Base-by-base conservation (phyloP, 1,284 basidiomycete species). In the Microbotryum silenes-acaulis region DNA sequence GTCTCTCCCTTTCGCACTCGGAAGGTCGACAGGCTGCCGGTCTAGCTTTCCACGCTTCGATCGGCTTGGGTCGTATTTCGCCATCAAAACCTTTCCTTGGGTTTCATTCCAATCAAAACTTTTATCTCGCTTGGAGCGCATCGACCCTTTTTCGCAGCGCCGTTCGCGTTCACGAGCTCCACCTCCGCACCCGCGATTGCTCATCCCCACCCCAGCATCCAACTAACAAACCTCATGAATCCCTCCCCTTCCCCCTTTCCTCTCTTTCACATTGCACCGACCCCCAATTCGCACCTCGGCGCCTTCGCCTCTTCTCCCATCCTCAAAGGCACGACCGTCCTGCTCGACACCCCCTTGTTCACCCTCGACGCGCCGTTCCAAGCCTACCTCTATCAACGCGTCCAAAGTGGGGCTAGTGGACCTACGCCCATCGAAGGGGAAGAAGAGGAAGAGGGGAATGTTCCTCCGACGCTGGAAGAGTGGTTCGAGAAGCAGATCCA, bases 341-440 rank as follows among this genome's bases (percentile, higher is more conserved):
- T 71, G 37, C 51, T 58, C 59, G 70, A 71, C 51, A 9, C 51
- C 33, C 68, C 70, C n/a, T 58, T 71, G 20, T 71, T 71, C 49
- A 56, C 57, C 23, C 59, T 71, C 55, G 67, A 58, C 33, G 68
- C 67, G 1, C 63, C 62, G 2, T 37, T 64, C 2, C 63, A 69
- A 18, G 25, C 59, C 33, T 67, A 60, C 52, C 56, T 67, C 37
- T 67, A 63, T 57, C 47, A 54, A 33, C 56, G 63, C n/a, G 57
- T 48, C 0, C 62, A 63, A 21, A 50, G 56, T 0, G 64, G 61
- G 2, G 20, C n/a, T 5, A 50, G 60, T 27, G 63, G 63, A 5
- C 65, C 65, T 7, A 67, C 65, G 0, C 65, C 63, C 6, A 48
- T 61, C 20, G 60, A 67, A 16, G 65, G 63, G 10, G 65, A 67